Conservation (phyloP, 257 asterid species). For the Rubia yunnanensis region DNA sequence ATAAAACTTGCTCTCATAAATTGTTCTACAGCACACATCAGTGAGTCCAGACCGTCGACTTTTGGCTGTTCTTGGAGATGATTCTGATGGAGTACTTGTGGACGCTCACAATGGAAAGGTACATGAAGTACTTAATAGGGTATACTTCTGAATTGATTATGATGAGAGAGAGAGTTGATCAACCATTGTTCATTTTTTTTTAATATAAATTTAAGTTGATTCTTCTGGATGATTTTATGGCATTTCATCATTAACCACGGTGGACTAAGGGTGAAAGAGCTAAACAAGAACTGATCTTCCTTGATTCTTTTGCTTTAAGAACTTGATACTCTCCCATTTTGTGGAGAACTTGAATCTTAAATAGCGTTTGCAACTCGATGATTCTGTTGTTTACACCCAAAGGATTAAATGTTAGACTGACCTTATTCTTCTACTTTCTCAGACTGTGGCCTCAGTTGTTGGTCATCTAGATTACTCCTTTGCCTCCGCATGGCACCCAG, state of each 20-base stretch:
- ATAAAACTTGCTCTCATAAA: background rate
- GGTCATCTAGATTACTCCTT: constrained; percentile 74
- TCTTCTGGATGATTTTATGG: background rate
- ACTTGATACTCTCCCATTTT: background rate
- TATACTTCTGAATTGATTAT: background rate
- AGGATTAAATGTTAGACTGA: background rate
- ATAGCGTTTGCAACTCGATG: background rate
- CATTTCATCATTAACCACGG: background rate
- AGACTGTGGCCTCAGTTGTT: constrained; percentile 42
- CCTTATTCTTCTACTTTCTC: constrained; percentile 11
- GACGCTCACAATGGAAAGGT: constrained; percentile 70
- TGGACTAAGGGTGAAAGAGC: background rate
- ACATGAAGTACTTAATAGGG: background rate
- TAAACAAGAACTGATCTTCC: too few species aligned
- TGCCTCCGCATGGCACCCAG: constrained; percentile 75
- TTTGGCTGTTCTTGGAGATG: constrained; percentile 64
- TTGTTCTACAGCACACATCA: constrained; percentile 57
- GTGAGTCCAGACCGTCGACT: constrained; percentile 63
- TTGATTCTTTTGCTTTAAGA: too few species aligned
- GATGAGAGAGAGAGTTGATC: background rate
- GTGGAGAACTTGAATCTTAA: too few species aligned
- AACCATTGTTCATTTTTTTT: background rate
- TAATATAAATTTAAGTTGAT: too few species aligned
- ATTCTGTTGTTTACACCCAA: background rate
- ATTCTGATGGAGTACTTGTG: constrained; percentile 46